Evolutionary conservation across 2,329 filamentous ascomycete species (phyloP), one percentile per base, ranked within the genome.

Genomic region (Zasmidium cellare): DNA sequence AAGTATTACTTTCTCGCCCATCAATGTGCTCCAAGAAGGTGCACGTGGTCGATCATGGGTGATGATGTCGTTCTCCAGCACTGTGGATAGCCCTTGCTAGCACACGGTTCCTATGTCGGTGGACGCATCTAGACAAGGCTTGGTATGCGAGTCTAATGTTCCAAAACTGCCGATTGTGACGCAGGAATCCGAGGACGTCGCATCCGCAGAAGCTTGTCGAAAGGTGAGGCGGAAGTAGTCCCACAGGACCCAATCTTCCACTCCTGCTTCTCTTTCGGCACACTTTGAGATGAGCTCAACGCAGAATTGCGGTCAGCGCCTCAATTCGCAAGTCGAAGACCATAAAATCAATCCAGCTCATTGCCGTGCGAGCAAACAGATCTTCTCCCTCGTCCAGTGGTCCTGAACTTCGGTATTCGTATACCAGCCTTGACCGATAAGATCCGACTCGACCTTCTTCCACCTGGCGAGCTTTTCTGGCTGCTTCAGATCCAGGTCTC

Each of bases 401-500:
- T 58, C 54, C 28, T 44, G 3, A 1, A 45, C 38, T 41, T 70
- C 69, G 18, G 62, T 63, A 52, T 76, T 68, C 18, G 61, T 65
- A 61, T 79, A 80, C 75, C 76, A 77, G 1, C 71, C 75, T 9
- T 68, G 73, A n/a, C 70, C 60, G 9, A 74, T 61, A 55, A 80
- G 61, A 11, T 57, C 57, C n/a, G 57, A 56, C 57, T 80, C 78
- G n/a, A 75, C 75, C 3, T 68, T 60, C 51, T 59, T 64, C 78
- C 78, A 80, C 35, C 75, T 72, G 9, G 59, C 52, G 3, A 78
- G 57, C 64, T 79, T 79, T 45, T 73, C 74, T 0, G 67, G 64
- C 5, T 72, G 73, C 64, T 81, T 81, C 62, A 77, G 71, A 56
- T 81, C 79, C 5, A 81, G 70, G 62, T 81, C 79, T 0, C 72